phyloP scores from a whole-genome alignment of 257 asterid genomes.

The Leptodermis oblonga region DNA sequence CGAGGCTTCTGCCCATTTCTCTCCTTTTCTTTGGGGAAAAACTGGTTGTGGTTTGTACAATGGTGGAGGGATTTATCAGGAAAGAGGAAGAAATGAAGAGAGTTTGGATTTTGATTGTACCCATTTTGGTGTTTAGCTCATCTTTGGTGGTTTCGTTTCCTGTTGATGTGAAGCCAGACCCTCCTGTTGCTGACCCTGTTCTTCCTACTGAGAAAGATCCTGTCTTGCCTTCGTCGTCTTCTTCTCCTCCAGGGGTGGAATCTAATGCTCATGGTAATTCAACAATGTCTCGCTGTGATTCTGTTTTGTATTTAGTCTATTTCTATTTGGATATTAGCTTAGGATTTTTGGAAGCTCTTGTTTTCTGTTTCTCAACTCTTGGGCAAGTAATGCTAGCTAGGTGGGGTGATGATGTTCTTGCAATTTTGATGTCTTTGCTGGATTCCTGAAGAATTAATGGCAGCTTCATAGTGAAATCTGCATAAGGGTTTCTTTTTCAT shows the following conservation, averaged over 20 bases:
- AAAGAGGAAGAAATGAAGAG: conserved; percentile 35
- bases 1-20: background rate
- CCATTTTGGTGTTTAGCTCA: conserved; percentile 43
- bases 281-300: conserved; percentile 9
- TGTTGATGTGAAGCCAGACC: conserved; percentile 56
- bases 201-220: conserved; percentile 85
- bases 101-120: conserved; percentile 38
- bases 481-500: too few relatives aligned
- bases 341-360: conserved; percentile 21
- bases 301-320: too few relatives aligned
- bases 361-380: too few relatives aligned
- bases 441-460: too few relatives aligned
- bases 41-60: background rate
- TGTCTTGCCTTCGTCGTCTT: conserved; percentile 46
- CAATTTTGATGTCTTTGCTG: too few relatives aligned
- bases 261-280: conserved; percentile 74
- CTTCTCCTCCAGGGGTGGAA: conserved; percentile 42
- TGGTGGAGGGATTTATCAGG: background rate
- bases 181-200: conserved; percentile 83
- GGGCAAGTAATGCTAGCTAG: too few relatives aligned
- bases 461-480: too few relatives aligned
- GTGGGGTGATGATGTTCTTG: too few relatives aligned
- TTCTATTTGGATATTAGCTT: conserved; percentile 15
- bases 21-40: background rate
- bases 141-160: conserved; percentile 51